Base-by-base conservation (phyloP, 345 rosid genomes). In the Hibiscus mutabilis region DNA sequence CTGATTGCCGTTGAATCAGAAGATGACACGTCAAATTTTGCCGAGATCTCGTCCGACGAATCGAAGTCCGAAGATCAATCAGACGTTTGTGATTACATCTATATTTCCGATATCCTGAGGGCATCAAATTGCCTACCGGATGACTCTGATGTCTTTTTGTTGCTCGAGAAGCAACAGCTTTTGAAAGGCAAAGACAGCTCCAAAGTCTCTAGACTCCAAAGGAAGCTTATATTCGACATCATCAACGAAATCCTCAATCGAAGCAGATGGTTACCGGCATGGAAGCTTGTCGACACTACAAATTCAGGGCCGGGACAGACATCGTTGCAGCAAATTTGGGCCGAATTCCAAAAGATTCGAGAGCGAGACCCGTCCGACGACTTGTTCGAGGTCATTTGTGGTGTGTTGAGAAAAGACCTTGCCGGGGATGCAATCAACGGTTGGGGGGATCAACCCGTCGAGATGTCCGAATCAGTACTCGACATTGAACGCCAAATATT, bases 401-500 rank as follows among this genome's bases (percentile, higher is more conserved):
- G 92, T 55, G 81, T 87, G 66, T 82, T 95, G 1, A 82, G 75
- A 74, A 95, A 83, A 81, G 99, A 95, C 77, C 83, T 95, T 0
- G 86, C 87, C 0, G 86, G 86, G 58, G 96, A 91, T 63, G 77
- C 84, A 3, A 16, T 77, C 7, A 75, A 75, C 49, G 84, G 85
- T 33, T 89, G 97, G 97, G 85, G 73, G 22, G 87, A 88, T 25
- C 79, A 80, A 70, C 88, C 87, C 3, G 60, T 82, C 29, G 97
- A 92, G 85, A 72, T 82, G 83, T 90, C 99, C 0, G 93, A 95
- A 68, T 76, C 87, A 0, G 93, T 87, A 35, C 84, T 95, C 14
- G 89, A 87, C 66, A 80, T 92, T 1, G 99, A 95, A 69, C 78
- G 99, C 64, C 81, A 89, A 33, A 72, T 95, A 22, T 92, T 88